Conservation (phyloP, 257 asterid genomes). For the Thymus quinquecostatus region DNA sequence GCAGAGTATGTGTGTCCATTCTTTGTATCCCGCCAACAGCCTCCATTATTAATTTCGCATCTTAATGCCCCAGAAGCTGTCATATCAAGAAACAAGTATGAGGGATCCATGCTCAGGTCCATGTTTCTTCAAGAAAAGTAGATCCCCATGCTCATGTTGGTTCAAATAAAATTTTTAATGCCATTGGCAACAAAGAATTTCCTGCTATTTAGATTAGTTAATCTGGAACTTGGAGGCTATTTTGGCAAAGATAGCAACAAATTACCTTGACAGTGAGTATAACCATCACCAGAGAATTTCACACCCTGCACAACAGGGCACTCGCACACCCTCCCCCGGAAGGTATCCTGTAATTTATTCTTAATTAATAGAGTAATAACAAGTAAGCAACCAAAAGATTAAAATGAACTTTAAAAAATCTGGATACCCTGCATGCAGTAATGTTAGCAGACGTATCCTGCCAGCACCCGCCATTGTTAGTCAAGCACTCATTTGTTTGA, state of each 20-base stretch:
- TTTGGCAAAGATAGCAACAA: conserved; percentile 5
- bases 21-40: conserved; percentile 84
- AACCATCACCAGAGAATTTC: conserved; percentile 84
- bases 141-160: conserved; percentile 10
- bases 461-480: conserved; percentile 98
- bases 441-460: conserved; percentile 73
- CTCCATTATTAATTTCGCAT: conserved; percentile 84
- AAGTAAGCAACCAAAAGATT: conserved; percentile 13
- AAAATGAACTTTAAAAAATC: not conserved
- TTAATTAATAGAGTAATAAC: conserved; percentile 13
- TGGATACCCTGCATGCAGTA: conserved; percentile 88
- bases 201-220: too few relatives aligned
- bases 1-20: conserved; percentile 84
- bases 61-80: conserved; percentile 90
- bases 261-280: conserved; percentile 86
- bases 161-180: not conserved
- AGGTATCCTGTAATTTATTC: conserved; percentile 65
- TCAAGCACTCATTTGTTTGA: conserved; percentile 90
- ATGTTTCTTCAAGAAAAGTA: not conserved
- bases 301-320: conserved; percentile 87
- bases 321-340: conserved; percentile 85
- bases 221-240: too few relatives aligned
- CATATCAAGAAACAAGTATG: conserved; percentile 25
- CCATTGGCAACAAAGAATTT: not conserved
- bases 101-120: not conserved